Conservation (phyloP, 2,329 filamentous ascomycete genomes). For the Aureobasidium sp. region DNA sequence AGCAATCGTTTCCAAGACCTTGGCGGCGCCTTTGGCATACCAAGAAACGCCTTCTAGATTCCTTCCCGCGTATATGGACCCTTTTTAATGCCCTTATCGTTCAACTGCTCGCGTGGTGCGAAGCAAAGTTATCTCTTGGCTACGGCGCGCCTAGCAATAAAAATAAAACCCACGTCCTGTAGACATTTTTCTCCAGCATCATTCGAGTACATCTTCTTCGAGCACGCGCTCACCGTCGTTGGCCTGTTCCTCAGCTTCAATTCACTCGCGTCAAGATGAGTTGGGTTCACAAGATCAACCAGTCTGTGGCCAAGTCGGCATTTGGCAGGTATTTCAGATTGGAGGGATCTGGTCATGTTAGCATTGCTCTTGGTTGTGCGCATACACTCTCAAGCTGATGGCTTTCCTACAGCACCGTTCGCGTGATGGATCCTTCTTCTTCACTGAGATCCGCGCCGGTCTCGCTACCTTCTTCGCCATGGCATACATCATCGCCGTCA, state of each 20-base stretch:
- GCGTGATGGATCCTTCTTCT: conserved; percentile 66
- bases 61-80: background rate
- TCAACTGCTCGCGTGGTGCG: background rate
- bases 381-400: conserved; percentile 15
- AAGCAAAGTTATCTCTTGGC: conserved; percentile 7
- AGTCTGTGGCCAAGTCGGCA: conserved; percentile 51
- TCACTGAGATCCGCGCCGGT: conserved; percentile 76
- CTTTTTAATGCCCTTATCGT: conserved; percentile 5
- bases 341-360: conserved; percentile 72
- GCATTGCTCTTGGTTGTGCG: conserved; percentile 11
- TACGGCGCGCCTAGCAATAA: background rate
- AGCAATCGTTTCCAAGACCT: conserved; percentile 2
- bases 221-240: background rate
- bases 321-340: conserved; percentile 70
- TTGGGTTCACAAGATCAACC: conserved; percentile 22
- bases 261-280: conserved; percentile 10
- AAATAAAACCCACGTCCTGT: background rate
- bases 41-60: background rate
- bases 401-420: conserved; percentile 47
- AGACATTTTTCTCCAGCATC: background rate
- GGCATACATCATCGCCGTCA: conserved; percentile 67
- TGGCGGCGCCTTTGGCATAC: background rate
- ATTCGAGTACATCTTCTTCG: background rate
- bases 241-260: background rate
- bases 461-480: conserved; percentile 61